phyloP scores from a whole-genome alignment of 2,329 filamentous ascomycete species.

The Cercospora nicotianae region DNA sequence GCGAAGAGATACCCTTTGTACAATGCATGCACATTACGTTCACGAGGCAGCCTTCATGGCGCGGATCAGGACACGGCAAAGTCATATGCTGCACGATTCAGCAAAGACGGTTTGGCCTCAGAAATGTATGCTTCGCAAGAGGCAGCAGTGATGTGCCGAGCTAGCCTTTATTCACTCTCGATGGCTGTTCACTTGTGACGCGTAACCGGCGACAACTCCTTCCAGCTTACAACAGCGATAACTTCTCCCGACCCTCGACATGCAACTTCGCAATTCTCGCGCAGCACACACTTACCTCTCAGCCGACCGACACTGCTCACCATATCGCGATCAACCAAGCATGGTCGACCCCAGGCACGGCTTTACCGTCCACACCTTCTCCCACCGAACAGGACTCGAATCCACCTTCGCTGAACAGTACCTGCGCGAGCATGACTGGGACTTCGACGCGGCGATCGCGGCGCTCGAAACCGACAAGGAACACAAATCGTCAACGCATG shows the following conservation, averaged over 20 bases:
- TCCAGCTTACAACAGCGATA: neutral
- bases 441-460: neutral
- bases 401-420: neutral
- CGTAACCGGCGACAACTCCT: neutral
- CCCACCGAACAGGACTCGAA: neutral
- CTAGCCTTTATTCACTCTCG: neutral
- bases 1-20: slow-evolving; percentile 10
- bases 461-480: neutral
- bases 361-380: neutral
- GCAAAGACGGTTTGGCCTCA: neutral
- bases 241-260: neutral
- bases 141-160: neutral
- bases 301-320: neutral
- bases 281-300: neutral
- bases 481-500: neutral
- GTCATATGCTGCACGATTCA: neutral
- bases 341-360: neutral
- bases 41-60: neutral
- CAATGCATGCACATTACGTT: neutral
- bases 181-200: neutral
- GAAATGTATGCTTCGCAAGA: neutral
- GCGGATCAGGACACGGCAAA: neutral
- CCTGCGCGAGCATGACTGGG: neutral
- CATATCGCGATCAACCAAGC: neutral
- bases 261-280: neutral